Evolutionary conservation across 257 asterid genomes (phyloP), one percentile per base, ranked within the genome.

Genomic region (Nicotiana noctiflora): DNA sequence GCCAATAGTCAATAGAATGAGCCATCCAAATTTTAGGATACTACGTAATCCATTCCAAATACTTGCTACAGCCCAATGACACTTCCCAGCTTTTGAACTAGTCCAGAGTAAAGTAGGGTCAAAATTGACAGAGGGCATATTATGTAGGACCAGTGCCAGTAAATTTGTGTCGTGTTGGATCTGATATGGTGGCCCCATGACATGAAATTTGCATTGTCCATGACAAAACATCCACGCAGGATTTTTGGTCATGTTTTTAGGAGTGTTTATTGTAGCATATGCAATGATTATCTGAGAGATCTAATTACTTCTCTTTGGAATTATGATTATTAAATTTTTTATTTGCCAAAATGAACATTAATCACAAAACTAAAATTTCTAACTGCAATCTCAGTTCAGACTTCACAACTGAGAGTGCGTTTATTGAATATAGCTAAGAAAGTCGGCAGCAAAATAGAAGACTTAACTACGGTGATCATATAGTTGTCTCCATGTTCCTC

Each of bases 381-480:
- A 72, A 23, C 8, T 72, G 60, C 4, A 8, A 67, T 18, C 18
- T 37, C 9, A 67, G 53, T 37, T 67, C 29, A 67, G 8, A n/a
- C 76, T 67, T 67, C 76, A 67, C 76, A 67, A 67, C 75, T 67
- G 18, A 34, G 76, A n/a, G 76, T 32, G 37, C 4, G 37, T 44
- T 32, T 2, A 63, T 14, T 63, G 21, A 63, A 63, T 63, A 27
- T 27, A 63, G 12, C 21, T 29, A 27, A 63, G 44, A 65, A 70
- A 6, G 77, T 70, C 25, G 8, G 59, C 56, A 1, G 34, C 34
- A 70, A 70, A 4, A 44, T 12, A 21, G 21, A 44, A 74, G 61
- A 23, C 56, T 9, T 51, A 46, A 23, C 0, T 49, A 8, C 23
- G 3, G 1, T 25, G 37, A 72, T 72, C 60, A 6, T 51, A 2